Conservation (phyloP, 805 yeast genomes). For the Ogataea pini region DNA sequence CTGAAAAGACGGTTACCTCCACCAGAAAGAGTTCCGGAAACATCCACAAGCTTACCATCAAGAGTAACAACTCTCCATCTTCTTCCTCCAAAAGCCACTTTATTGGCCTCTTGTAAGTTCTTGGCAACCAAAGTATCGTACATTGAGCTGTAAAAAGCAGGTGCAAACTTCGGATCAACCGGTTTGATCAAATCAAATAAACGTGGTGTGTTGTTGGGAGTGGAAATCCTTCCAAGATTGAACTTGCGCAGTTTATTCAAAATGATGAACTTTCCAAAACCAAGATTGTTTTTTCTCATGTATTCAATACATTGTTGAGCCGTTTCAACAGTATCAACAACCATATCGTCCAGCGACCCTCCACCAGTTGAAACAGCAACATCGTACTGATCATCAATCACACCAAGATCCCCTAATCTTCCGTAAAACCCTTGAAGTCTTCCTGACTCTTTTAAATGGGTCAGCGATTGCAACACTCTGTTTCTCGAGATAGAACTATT, state of each 20-base stretch:
- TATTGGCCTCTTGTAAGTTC: conserved; percentile 75
- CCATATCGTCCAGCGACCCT: conserved; percentile 87
- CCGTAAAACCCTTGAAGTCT: conserved; percentile 86
- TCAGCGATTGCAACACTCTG: conserved; percentile 68
- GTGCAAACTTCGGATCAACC: conserved; percentile 63
- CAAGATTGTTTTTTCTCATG: conserved; percentile 77
- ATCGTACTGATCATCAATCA: conserved; percentile 84
- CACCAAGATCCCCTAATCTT: conserved; percentile 88
- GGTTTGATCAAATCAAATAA: conserved; percentile 81
- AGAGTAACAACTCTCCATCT: conserved; percentile 89
- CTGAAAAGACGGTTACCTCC: conserved; percentile 75
- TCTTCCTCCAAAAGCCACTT: conserved; percentile 79
- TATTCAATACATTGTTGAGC: conserved; percentile 72
- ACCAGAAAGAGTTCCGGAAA: conserved; percentile 95
- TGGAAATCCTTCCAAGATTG: conserved; percentile 55
- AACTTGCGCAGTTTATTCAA: conserved; percentile 70
- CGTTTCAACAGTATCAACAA: conserved; percentile 73
- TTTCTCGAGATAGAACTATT: conserved; percentile 65
- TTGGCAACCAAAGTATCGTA: conserved; percentile 86
- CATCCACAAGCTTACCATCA: conserved; percentile 89
- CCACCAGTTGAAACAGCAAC: conserved; percentile 95
- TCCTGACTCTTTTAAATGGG: conserved; percentile 73
- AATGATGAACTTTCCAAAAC: conserved; percentile 86
- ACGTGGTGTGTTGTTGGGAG: conserved; percentile 79
- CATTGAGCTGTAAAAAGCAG: conserved; percentile 87